Evolutionary conservation across 2,329 filamentous ascomycete genomes (phyloP).

Genomic region (Onygenales sp.): DNA sequence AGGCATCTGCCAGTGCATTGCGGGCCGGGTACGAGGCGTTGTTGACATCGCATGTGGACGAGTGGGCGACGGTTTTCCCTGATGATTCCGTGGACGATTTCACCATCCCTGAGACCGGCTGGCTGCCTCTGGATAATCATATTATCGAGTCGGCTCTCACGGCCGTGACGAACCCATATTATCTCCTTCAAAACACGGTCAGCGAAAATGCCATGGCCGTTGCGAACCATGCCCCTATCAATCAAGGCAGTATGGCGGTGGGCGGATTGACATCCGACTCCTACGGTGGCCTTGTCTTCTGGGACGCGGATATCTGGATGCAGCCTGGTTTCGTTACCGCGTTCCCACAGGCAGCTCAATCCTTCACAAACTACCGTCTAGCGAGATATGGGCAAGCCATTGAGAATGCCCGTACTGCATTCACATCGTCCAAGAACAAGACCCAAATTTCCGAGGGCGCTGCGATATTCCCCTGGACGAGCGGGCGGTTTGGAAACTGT

Average conservation of each 20-base stretch:
- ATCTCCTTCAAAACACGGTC: constrained; percentile 41
- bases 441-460: constrained; percentile 48
- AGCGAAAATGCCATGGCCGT: constrained; percentile 44
- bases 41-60: constrained; percentile 46
- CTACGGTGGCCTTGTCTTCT: constrained; percentile 58
- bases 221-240: constrained; percentile 42
- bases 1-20: constrained; percentile 44
- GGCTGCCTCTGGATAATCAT: constrained; percentile 46
- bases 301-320: constrained; percentile 61
- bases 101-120: constrained; percentile 45
- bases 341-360: constrained; percentile 52
- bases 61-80: constrained; percentile 55
- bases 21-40: constrained; percentile 47
- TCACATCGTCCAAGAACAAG: constrained; percentile 49
- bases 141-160: constrained; percentile 45
- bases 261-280: constrained; percentile 58
- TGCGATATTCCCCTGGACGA: constrained; percentile 60
- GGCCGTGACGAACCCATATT: constrained; percentile 39
- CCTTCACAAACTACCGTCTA: constrained; percentile 56
- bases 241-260: constrained; percentile 57
- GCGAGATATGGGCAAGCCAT: constrained; percentile 51
- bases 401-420: constrained; percentile 48
- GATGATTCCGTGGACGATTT: constrained; percentile 56
- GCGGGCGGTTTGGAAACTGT: constrained; percentile 58
- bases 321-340: constrained; percentile 56